Evolutionary conservation across 2,329 filamentous ascomycete species (phyloP), one percentile per base, ranked within the genome.

Genomic region (Endothia cerciana): DNA sequence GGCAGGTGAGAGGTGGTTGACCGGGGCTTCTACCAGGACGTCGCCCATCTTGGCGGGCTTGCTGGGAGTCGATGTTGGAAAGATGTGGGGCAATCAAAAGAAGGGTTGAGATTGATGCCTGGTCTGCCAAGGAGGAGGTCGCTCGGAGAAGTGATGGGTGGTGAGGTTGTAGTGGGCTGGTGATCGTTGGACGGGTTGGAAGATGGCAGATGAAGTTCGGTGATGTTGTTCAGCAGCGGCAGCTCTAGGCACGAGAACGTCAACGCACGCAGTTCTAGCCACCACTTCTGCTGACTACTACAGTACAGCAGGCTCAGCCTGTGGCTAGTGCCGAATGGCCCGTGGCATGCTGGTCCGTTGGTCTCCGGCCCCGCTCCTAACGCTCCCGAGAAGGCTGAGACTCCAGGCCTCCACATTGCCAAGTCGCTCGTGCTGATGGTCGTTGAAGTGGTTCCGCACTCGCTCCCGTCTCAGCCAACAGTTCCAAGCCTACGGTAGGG

Each of bases 11-110:
- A 89, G 82, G 72, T 84, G 87, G 84, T 88, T 91, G 77, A 85
- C 84, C 76, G 92, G 89, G 81, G 87, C 93, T 81, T 97, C 93
- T 76, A 97, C 88, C 74, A 91, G 85, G 77, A 92, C 87, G 84
- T 97, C 92, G 79, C 89, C 94, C 94, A 97, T 97, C 49, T 77
- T 85, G 69, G 69, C 70, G 65, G 63, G 55, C 47, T 45, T 60
- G 63, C 58, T 62, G 47, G 47, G 49, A 47, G 58, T 56, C 36
- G 40, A 64, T 51, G 43, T 40, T 33, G 47, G 15, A n/a, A 22
- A 30, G 58, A 25, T 15, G 38, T 38, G n/a, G 55, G 53, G 40
- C 7, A 38, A 63, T 17, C 6, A 15, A 22, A 25, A 47, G 3
- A 19, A 30, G 11, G 36, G 33, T n/a, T 11, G n/a, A 28, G 28